These are phyloP conservation scores for Eudorina sp. DNA, from an alignment of 139 green algal genomes.

Conservation along the genomic window DNA sequence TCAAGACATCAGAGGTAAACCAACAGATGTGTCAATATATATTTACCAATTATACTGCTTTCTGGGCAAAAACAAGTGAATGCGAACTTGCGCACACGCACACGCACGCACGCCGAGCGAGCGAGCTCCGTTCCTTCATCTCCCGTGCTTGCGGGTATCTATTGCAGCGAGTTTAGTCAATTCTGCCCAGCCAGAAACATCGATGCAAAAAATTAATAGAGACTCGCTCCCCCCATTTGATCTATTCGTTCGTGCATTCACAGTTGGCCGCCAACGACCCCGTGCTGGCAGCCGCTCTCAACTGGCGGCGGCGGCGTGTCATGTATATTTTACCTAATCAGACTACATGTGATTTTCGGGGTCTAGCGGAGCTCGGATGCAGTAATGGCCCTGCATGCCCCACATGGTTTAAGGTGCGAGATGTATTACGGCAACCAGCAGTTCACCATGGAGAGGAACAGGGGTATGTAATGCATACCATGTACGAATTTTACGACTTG, in stretches of 20 bases:
- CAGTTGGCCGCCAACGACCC: not conserved
- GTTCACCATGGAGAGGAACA: no score
- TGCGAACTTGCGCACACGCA: no score
- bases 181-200: not conserved
- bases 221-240: not conserved
- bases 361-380: constrained; percentile 9
- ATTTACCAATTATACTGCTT: no score
- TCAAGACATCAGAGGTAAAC: no score
- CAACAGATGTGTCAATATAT: no score
- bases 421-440: no score
- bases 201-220: no score
- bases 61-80: no score
- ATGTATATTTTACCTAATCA: not conserved
- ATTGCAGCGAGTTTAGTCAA: not conserved
- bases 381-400: not conserved
- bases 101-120: no score
- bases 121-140: not conserved
- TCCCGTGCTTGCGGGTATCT: not conserved
- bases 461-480: no score
- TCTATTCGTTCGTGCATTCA: not conserved
- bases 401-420: constrained; percentile 11
- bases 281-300: not conserved
- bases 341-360: not conserved
- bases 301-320: not conserved
- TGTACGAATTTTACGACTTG: no score